Percentiles rank a stretch among this genome's conserved stretches.
phyloP scores from a whole-genome alignment of 2,329 filamentous ascomycete genomes.

The Ceratocystis diversiconidia region DNA sequence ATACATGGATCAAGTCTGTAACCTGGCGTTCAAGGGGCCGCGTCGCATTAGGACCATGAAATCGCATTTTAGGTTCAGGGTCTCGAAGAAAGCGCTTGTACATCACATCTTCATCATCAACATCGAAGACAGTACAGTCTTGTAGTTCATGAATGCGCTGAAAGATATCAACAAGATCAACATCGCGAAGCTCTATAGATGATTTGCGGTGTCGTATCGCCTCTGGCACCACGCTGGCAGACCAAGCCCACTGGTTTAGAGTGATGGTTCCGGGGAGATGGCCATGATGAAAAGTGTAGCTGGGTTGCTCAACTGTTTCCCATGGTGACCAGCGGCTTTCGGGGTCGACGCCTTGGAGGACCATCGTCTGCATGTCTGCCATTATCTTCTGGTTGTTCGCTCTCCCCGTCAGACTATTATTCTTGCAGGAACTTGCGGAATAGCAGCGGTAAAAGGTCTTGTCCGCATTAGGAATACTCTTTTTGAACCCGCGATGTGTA shows the following conservation, averaged over 20 bases:
- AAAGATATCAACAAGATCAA: constrained; percentile 43
- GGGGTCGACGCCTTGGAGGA: constrained; percentile 28
- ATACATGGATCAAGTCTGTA: constrained; percentile 52
- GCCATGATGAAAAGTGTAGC: constrained; percentile 54
- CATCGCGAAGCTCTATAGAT: constrained; percentile 44
- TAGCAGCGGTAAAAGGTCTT: constrained; percentile 44
- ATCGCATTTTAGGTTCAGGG: constrained; percentile 40
- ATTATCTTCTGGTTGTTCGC: constrained; percentile 27
- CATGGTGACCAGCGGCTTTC: constrained; percentile 37
- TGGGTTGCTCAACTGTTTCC: constrained; percentile 63
- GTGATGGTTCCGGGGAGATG: constrained; percentile 54
- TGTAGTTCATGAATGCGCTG: constrained; percentile 46
- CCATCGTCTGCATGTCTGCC: constrained; percentile 44
- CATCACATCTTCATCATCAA: constrained; percentile 43
- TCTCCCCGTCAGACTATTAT: constrained; percentile 12
- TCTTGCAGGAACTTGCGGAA: constrained; percentile 23
- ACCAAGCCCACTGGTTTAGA: constrained; percentile 52
- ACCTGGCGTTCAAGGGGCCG: constrained; percentile 57
- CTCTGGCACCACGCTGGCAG: constrained; percentile 42
- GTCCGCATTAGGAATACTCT: constrained; percentile 39
- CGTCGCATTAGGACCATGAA: constrained; percentile 38
- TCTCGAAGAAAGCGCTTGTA: constrained; percentile 53
- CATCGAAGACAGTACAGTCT: constrained; percentile 30
- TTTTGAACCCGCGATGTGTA: constrained; percentile 40
- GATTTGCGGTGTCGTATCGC: constrained; percentile 44